A percentile compares a stretch with the other conserved stretches of the same genome.
These are phyloP conservation scores for Irpex sp. DNA, from an alignment of 1,284 basidiomycete species.

Conservation along the genomic window DNA sequence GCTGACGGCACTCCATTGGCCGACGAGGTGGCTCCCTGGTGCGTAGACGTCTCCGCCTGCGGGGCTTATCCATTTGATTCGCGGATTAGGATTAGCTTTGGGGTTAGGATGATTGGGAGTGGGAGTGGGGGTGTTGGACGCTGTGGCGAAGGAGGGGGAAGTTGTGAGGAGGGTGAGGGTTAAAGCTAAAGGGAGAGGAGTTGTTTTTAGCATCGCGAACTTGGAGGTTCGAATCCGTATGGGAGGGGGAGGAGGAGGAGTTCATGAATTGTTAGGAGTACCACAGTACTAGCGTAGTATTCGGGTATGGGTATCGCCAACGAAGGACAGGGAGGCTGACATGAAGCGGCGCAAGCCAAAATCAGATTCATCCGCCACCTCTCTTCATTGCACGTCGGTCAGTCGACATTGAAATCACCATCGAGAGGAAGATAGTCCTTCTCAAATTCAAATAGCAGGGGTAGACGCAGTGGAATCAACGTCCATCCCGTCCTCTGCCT, in stretches of 20 bases:
- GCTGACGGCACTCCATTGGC: slow-evolving; percentile 24
- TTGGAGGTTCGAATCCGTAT: too few relatives aligned
- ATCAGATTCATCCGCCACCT: not conserved
- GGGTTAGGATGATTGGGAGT: slow-evolving; percentile 9
- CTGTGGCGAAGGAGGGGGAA: too few relatives aligned
- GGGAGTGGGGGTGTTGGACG: not conserved
- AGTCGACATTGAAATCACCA: not conserved
- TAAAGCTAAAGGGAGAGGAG: too few relatives aligned
- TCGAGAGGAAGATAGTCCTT: too few relatives aligned
- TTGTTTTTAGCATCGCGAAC: too few relatives aligned
- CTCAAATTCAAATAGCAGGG: slow-evolving; percentile 18
- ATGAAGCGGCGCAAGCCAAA: not conserved
- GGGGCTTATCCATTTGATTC: slow-evolving; percentile 28
- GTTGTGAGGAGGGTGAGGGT: too few relatives aligned
- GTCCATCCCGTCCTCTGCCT: not conserved
- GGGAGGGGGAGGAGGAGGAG: too few relatives aligned
- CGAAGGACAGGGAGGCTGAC: not conserved
- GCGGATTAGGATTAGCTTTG: slow-evolving; percentile 5
- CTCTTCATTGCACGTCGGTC: not conserved
- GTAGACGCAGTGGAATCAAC: slow-evolving; percentile 56
- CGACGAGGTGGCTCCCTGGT: slow-evolving; percentile 28
- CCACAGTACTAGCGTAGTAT: too few relatives aligned
- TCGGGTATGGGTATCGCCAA: too few relatives aligned
- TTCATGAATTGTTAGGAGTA: too few relatives aligned
- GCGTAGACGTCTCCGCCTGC: slow-evolving; percentile 24